Evolutionary conservation across 2,329 filamentous ascomycete species (phyloP), one percentile per base, ranked within the genome.

Genomic region (Ascochyta pisi): DNA sequence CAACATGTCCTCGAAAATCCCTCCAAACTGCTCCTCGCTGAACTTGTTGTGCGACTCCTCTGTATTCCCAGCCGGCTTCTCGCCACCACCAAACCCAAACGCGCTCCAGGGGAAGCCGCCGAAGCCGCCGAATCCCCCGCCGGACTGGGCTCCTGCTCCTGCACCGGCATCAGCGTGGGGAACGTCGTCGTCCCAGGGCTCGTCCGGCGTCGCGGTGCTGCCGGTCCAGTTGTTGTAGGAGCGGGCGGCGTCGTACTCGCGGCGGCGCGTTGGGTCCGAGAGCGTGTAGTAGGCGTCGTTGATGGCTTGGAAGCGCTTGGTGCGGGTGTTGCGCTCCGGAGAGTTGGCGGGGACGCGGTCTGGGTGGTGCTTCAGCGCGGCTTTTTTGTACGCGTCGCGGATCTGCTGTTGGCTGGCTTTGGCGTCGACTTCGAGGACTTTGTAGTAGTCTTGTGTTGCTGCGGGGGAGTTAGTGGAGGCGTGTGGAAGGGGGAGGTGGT

Each of bases 251-350:
- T 98, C 94, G 78, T 97, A 98, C 57, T 96, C 92, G 58, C 86
- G 83, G 49, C 94, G 87, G 26, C 94, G 86, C 0, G 81, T 78
- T 8, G 88, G 73, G 73, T 98, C 93, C 0, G 91, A 96, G 26
- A 98, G 87, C 0, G 91, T 93, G 76, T 91, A 96, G 82, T 96
- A 96, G 60, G 92, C 92, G 71, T 96, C 92, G 79, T 96, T 96
- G 69, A 96, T 90, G 63, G 90, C 86, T 76, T 96, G 92, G 80
- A 96, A 96, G 73, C 89, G 89, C 70, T 90, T 90, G 6, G 95
- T 99, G 69, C 93, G 90, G 12, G 85, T 77, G 22, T 86, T 77
- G 61, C 94, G 91, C 66, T 98, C 92, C 34, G 93, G 91, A 5
- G 92, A 94, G 77, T 92, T 87, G 63, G 85, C 79, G 26, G 92